phyloP scores from a whole-genome alignment of 176 grass and related monocot species.

The Thinopyrum elongatum region DNA sequence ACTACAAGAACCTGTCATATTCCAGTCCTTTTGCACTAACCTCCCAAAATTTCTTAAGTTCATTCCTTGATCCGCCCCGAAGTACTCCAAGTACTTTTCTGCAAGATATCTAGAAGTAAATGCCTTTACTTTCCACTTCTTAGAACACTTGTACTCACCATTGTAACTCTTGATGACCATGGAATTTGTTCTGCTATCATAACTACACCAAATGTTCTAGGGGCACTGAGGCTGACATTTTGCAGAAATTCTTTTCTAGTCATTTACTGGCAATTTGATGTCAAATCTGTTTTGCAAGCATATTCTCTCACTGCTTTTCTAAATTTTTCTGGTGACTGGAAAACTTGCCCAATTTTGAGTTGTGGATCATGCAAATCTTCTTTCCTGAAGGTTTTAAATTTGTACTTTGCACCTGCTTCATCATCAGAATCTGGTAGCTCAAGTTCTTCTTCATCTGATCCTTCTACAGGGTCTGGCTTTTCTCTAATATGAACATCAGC shows the following conservation, averaged over 20 bases:
- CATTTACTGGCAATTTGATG: background rate
- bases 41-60: background rate
- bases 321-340: background rate
- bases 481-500: no score
- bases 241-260: background rate
- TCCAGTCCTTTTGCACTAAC: background rate
- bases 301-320: background rate
- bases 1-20: background rate
- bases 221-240: background rate
- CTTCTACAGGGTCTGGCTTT: background rate
- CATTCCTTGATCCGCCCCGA: background rate
- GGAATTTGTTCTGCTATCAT: background rate
- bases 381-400: background rate
- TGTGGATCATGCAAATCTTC: background rate
- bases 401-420: background rate
- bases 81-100: background rate
- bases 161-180: background rate
- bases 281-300: background rate
- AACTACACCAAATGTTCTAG: background rate
- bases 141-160: background rate
- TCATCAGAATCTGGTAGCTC: background rate
- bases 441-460: background rate
- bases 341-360: background rate
- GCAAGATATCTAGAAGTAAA: background rate
- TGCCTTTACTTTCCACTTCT: background rate